Conservation (phyloP, 208 protist genomes). For the Polymyxa betae region DNA sequence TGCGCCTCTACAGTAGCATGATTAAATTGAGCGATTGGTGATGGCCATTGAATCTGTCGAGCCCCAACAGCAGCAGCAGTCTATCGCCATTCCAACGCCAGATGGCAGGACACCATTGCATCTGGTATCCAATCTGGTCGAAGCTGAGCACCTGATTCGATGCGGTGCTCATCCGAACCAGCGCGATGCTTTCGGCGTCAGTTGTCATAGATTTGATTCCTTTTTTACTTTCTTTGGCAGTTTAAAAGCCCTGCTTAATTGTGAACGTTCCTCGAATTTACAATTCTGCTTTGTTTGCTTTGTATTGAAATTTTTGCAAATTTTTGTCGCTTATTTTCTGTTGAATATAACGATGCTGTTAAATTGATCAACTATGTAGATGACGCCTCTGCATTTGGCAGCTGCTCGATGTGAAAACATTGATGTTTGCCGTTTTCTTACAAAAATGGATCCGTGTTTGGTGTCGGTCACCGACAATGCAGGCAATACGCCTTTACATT, state of each 20-base stretch:
- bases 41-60: not conserved
- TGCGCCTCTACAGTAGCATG: not conserved
- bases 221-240: not conserved
- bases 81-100: not conserved
- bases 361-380: not conserved
- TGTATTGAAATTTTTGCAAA: no score
- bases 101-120: not conserved
- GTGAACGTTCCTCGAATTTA: no score
- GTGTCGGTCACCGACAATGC: not conserved
- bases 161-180: not conserved
- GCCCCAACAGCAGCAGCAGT: not conserved
- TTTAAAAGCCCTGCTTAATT: no score
- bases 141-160: not conserved
- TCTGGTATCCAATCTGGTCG: not conserved
- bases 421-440: not conserved
- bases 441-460: not conserved
- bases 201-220: not conserved
- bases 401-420: not conserved
- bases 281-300: no score
- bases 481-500: conserved; percentile 34
- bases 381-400: not conserved
- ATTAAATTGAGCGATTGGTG: not conserved
- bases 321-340: no score
- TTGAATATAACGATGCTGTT: no score
- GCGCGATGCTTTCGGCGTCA: not conserved